These are phyloP conservation scores for Didymella glomerata DNA, from an alignment of 2,329 filamentous ascomycete species.

Conservation along the genomic window DNA sequence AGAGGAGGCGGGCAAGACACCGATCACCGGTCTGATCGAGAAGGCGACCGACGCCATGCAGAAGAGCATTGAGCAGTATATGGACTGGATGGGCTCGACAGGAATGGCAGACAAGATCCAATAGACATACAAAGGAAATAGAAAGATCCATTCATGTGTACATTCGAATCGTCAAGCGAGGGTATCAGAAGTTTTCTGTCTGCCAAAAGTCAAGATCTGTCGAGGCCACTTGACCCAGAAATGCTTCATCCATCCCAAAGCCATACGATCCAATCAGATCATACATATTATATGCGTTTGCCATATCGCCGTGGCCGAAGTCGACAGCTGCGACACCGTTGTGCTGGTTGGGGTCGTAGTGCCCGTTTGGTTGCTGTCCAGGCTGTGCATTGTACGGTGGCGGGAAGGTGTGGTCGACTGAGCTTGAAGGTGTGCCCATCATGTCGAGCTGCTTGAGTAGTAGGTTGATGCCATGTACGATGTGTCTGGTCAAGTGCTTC, in stretches of 20 bases:
- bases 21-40: conserved; percentile 64
- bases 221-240: conserved; percentile 41
- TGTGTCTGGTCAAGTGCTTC: conserved; percentile 43
- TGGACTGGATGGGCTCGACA: conserved; percentile 59
- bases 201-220: conserved; percentile 45
- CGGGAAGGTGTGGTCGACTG: conserved; percentile 16
- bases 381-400: conserved; percentile 12
- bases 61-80: conserved; percentile 63
- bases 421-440: conserved; percentile 30
- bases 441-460: conserved; percentile 40
- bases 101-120: conserved; percentile 45
- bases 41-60: conserved; percentile 64
- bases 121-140: conserved; percentile 15
- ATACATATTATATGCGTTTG: conserved; percentile 28
- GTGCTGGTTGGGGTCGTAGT: conserved; percentile 9
- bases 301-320: conserved; percentile 19
- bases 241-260: conserved; percentile 46
- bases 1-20: conserved; percentile 60
- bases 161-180: conserved; percentile 12
- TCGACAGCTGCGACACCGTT: conserved; percentile 16
- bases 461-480: conserved; percentile 42
- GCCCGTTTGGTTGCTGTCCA: conserved; percentile 7
- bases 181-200: conserved; percentile 34
- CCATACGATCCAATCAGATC: conserved; percentile 45
- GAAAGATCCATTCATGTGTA: conserved; percentile 6